Base-by-base conservation (phyloP, 192 early-diverging fungal species). In the Coemansia sp. region DNA sequence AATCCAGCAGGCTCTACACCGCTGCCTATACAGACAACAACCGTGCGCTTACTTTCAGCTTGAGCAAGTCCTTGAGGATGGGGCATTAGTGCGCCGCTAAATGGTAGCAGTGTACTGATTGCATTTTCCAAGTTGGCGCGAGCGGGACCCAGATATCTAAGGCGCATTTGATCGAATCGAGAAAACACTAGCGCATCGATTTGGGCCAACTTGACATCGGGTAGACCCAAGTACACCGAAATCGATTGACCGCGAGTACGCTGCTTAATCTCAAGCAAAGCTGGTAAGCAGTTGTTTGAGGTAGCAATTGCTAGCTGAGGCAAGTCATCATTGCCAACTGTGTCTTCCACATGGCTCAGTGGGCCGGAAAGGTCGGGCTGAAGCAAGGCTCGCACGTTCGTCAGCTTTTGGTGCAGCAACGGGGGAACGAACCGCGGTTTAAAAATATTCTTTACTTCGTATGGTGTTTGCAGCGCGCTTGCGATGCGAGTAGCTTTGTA, bases 41-140 rank as follows among this genome's bases (percentile, higher is more conserved):
- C 59, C 2, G 53, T 47, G 66, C 60, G 63, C 23, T 44, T 16
- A 16, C 21, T 10, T 5, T 14, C 32, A 30, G 37, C 14, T 42
- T 57, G 44, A n/a, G 19, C 13, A 19, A 32, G 37, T 6, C 11
- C 37, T 17, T 19, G 55, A 21, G 37, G 42, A 19, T 28, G 28
- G 1, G 35, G 9, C 3, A 49, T 30, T 13, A 38, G 66, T 9
- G 52, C 62, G 5, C 80, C 80, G 64, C 76, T 78, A 11, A 83
- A 55, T 19, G 76, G 80, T 28, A 83, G 55, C 39, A 83, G 37
- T 2, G 80, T 78, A 63, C 59, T 65, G 6, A 61, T 43, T 6
- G 80, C 62, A 40, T 83, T 83, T 8, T 83, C 80, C 6, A 83
- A 70, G 28, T 75, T 70, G 17, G 75, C 80, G 13, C 80, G 73